These are phyloP conservation scores for Coemansia sp. DNA, from an alignment of 192 early-diverging fungal species.

Conservation along the genomic window DNA sequence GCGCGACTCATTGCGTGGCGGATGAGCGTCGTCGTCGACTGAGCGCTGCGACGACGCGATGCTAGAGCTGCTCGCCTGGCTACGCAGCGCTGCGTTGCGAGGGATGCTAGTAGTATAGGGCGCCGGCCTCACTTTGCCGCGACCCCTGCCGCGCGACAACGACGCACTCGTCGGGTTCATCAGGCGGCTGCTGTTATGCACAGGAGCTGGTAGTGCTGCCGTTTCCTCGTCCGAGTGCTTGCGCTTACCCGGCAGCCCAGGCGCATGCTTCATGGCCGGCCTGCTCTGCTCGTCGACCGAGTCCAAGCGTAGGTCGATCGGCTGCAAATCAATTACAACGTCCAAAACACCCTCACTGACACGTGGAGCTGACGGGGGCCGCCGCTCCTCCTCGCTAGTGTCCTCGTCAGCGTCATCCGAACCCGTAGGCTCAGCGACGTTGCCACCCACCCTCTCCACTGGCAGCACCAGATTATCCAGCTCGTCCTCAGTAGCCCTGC, in stretches of 20 bases:
- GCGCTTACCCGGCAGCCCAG: slow-evolving; percentile 36
- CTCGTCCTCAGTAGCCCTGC: too few species aligned
- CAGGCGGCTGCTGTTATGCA: slow-evolving; percentile 10
- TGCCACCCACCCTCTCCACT: background rate
- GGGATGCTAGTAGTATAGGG: slow-evolving; percentile 22
- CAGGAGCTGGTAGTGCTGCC: background rate
- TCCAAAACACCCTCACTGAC: slow-evolving; percentile 12
- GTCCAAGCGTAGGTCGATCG: slow-evolving; percentile 28
- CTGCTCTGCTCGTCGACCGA: background rate
- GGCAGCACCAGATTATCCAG: background rate
- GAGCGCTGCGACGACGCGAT: slow-evolving; percentile 11
- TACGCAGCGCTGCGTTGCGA: slow-evolving; percentile 22
- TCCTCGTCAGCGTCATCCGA: slow-evolving; percentile 10
- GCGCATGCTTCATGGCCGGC: slow-evolving; percentile 8
- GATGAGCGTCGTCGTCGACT: background rate
- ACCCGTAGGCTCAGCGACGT: background rate
- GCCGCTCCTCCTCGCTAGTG: background rate
- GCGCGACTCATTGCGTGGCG: slow-evolving; percentile 38
- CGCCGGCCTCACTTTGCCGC: slow-evolving; percentile 14
- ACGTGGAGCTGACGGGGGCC: too few species aligned
- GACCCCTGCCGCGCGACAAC: slow-evolving; percentile 20
- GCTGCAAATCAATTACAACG: slow-evolving; percentile 41
- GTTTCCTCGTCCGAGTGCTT: slow-evolving; percentile 47
- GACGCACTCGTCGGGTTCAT: slow-evolving; percentile 18
- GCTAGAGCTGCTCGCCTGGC: slow-evolving; percentile 22